Percentiles rank a stretch among this genome's conserved stretches.
phyloP scores from a whole-genome alignment of 495 filamentous ascomycete species.

The Chaetomium fimeti region DNA sequence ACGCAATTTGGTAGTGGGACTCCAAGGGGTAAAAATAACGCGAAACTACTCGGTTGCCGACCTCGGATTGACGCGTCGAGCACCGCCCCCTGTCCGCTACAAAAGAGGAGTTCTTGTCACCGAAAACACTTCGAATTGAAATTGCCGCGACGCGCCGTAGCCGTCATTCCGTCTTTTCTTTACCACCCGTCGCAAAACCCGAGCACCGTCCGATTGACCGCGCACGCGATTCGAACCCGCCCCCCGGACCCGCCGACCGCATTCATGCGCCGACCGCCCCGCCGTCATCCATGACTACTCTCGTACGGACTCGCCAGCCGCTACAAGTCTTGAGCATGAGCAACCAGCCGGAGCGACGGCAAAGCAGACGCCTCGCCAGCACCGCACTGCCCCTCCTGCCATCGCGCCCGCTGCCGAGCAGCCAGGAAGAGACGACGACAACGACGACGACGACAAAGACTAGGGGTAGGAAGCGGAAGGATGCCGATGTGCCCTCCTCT shows the following conservation, averaged over 20 bases:
- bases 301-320: conserved; percentile 57
- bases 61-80: conserved; percentile 14
- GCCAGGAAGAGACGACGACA: conserved; percentile 1
- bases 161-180: neutral
- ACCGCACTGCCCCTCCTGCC: conserved; percentile 32
- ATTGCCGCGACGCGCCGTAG: conserved; percentile 23
- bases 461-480: conserved; percentile 16
- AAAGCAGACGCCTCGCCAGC: conserved; percentile 59
- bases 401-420: conserved; percentile 14
- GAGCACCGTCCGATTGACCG: neutral
- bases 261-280: conserved; percentile 34
- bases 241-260: conserved; percentile 4
- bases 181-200: neutral
- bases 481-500: conserved; percentile 4
- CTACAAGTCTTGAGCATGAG: conserved; percentile 61
- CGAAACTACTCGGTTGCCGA: conserved; percentile 4
- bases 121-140: conserved; percentile 2
- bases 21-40: neutral
- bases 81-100: neutral
- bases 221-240: neutral
- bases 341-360: conserved; percentile 54
- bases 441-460: conserved; percentile 12
- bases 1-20: neutral
- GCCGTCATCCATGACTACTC: conserved; percentile 59
- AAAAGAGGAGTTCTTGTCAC: neutral